Evolutionary conservation across 495 filamentous ascomycete species (phyloP).

Genomic region (Penicillium samsonianum): DNA sequence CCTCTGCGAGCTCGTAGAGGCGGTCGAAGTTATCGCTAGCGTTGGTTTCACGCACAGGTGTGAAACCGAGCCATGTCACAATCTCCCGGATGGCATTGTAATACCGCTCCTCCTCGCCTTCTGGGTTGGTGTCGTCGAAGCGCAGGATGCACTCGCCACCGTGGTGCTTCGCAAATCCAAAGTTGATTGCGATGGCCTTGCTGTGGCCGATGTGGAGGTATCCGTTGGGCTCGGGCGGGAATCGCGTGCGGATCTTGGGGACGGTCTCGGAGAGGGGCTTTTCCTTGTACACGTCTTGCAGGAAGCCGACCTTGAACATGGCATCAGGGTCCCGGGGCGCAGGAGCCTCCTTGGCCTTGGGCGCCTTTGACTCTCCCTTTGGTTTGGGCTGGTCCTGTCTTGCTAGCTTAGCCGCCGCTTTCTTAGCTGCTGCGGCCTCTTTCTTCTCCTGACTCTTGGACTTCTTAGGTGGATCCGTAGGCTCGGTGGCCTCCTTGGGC

Average conservation of each 20-base stretch:
- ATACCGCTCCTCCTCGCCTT: slow-evolving; percentile 77
- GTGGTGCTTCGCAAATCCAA: slow-evolving; percentile 88
- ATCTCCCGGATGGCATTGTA: slow-evolving; percentile 78
- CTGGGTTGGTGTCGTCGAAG: slow-evolving; percentile 85
- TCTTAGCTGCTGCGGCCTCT: slow-evolving; percentile 59
- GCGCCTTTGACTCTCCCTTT: slow-evolving; percentile 36
- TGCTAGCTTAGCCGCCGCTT: slow-evolving; percentile 51
- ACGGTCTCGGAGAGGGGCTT: slow-evolving; percentile 61
- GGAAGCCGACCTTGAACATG: slow-evolving; percentile 85
- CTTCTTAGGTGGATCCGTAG: slow-evolving; percentile 18
- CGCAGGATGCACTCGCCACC: slow-evolving; percentile 71
- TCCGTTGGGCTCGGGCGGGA: slow-evolving; percentile 85
- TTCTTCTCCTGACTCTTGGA: slow-evolving; percentile 65
- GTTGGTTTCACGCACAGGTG: slow-evolving; percentile 75
- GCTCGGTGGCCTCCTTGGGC: slow-evolving; percentile 29
- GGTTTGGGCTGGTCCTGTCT: slow-evolving; percentile 25
- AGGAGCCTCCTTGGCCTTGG: slow-evolving; percentile 39
- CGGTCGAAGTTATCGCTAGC: slow-evolving; percentile 80
- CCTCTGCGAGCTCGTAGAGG: slow-evolving; percentile 85
- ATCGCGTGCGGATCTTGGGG: slow-evolving; percentile 63
- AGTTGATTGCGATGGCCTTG: slow-evolving; percentile 97
- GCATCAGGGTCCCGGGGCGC: slow-evolving; percentile 58
- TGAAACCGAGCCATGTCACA: slow-evolving; percentile 81
- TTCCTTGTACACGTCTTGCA: slow-evolving; percentile 77
- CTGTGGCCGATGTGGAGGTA: slow-evolving; percentile 86